Evolutionary conservation across 2,329 filamentous ascomycete genomes (phyloP).

Genomic region (Bipolaris gigantea): DNA sequence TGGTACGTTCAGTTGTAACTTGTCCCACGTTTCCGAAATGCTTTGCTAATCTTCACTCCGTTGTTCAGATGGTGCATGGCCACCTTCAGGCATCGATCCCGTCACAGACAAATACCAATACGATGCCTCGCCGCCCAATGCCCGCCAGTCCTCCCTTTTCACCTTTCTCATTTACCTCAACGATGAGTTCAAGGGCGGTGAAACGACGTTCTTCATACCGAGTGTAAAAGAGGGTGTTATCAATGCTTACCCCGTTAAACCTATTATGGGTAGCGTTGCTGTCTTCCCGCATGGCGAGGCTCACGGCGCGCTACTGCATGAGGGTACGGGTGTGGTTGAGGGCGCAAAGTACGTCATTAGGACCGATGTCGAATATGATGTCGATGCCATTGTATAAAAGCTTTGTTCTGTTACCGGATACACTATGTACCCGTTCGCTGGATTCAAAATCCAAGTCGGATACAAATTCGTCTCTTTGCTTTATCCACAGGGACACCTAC

Average conservation of each 20-base stretch:
- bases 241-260: conserved; percentile 69
- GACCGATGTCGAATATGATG: conserved; percentile 71
- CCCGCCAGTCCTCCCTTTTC: conserved; percentile 67
- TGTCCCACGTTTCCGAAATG: background rate
- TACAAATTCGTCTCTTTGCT: background rate
- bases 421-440: background rate
- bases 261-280: conserved; percentile 68
- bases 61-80: conserved; percentile 65
- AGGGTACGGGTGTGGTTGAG: conserved; percentile 69
- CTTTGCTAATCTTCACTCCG: background rate
- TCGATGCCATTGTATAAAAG: conserved; percentile 34
- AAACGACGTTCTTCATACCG: conserved; percentile 72
- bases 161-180: conserved; percentile 72
- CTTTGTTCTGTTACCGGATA: background rate
- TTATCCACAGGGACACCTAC: too few relatives aligned
- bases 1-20: conserved; percentile 26
- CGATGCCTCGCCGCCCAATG: conserved; percentile 62
- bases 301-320: conserved; percentile 66
- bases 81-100: conserved; percentile 65
- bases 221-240: conserved; percentile 65
- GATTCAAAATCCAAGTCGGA: background rate
- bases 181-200: conserved; percentile 71
- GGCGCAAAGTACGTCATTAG: conserved; percentile 70
- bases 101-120: conserved; percentile 64
- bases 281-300: conserved; percentile 72